Percentiles rank a stretch among this genome's conserved stretches.
phyloP scores from a whole-genome alignment of 805 yeast species.

The Metschnikowia matae region DNA sequence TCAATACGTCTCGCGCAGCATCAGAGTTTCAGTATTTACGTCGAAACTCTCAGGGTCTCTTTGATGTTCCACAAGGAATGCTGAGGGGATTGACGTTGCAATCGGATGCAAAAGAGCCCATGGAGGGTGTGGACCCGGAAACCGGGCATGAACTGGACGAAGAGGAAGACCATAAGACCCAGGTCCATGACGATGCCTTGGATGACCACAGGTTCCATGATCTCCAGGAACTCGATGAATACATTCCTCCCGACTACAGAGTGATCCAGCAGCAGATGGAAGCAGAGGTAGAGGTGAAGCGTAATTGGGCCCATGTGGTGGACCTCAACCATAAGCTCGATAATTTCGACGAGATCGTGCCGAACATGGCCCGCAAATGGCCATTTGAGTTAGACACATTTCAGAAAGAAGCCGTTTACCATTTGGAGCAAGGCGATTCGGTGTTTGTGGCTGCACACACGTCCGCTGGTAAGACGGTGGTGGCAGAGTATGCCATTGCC shows the following conservation, averaged over 20 bases:
- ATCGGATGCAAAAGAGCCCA: conserved; percentile 1
- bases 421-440: conserved; percentile 95
- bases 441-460: conserved; percentile 99
- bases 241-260: conserved; percentile 34
- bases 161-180: not conserved
- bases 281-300: conserved; percentile 32
- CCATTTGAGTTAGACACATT: conserved; percentile 93
- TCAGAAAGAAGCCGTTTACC: conserved; percentile 96
- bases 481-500: conserved; percentile 97
- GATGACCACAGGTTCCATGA: conserved; percentile 7
- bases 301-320: conserved; percentile 93
- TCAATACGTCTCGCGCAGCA: conserved; percentile 12
- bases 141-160: conserved; percentile 1
- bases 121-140: conserved; percentile 8
- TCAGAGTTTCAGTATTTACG: conserved; percentile 42
- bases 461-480: conserved; percentile 97
- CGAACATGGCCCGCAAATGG: conserved; percentile 90
- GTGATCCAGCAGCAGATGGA: conserved; percentile 22
- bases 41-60: conserved; percentile 67
- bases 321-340: conserved; percentile 79
- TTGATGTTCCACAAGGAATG: conserved; percentile 80
- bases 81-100: conserved; percentile 56
- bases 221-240: conserved; percentile 43
- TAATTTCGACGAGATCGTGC: conserved; percentile 83
- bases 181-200: not conserved